These are phyloP conservation scores for Tothia fuscella DNA, from an alignment of 2,329 filamentous ascomycete genomes.

Conservation along the genomic window DNA sequence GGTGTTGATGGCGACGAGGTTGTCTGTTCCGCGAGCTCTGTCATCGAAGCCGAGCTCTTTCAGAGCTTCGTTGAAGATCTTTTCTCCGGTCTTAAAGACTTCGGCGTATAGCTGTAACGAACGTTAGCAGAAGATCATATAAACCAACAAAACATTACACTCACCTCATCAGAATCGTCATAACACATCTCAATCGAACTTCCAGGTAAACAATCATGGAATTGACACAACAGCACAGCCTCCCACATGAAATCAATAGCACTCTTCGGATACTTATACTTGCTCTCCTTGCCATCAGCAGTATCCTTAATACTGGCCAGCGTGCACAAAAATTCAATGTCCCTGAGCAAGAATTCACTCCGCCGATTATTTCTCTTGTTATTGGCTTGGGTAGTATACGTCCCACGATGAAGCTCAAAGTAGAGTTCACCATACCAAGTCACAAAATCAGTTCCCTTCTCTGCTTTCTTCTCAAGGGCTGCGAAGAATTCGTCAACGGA, in stretches of 20 bases:
- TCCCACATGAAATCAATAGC: slow-evolving; percentile 98
- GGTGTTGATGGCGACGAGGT: slow-evolving; percentile 64
- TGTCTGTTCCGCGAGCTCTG: slow-evolving; percentile 29
- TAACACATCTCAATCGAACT: slow-evolving; percentile 98
- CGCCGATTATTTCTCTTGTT: slow-evolving; percentile 92
- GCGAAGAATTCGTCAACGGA: slow-evolving; percentile 94
- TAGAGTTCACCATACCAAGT: slow-evolving; percentile 99
- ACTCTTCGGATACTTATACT: slow-evolving; percentile 82
- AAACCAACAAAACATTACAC: slow-evolving; percentile 10
- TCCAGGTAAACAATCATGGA: slow-evolving; percentile 92
- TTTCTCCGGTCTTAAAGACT: slow-evolving; percentile 66
- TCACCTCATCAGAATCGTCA: slow-evolving; percentile 72
- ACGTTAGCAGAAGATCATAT: slow-evolving; percentile 17
- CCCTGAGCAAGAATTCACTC: slow-evolving; percentile 71
- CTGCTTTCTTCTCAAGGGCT: slow-evolving; percentile 65
- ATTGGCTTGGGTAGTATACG: slow-evolving; percentile 93
- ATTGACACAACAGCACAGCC: slow-evolving; percentile 79
- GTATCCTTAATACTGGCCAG: slow-evolving; percentile 63
- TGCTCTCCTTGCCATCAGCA: slow-evolving; percentile 21
- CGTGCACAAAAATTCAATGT: slow-evolving; percentile 80
- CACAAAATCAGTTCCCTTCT: slow-evolving; percentile 56
- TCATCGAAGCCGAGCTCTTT: slow-evolving; percentile 50
- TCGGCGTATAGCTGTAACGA: slow-evolving; percentile 56
- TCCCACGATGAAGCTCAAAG: slow-evolving; percentile 93
- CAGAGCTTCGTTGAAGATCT: slow-evolving; percentile 58